Conservation (phyloP, 2,329 filamentous ascomycete genomes). For the Cladosporium sp. region DNA sequence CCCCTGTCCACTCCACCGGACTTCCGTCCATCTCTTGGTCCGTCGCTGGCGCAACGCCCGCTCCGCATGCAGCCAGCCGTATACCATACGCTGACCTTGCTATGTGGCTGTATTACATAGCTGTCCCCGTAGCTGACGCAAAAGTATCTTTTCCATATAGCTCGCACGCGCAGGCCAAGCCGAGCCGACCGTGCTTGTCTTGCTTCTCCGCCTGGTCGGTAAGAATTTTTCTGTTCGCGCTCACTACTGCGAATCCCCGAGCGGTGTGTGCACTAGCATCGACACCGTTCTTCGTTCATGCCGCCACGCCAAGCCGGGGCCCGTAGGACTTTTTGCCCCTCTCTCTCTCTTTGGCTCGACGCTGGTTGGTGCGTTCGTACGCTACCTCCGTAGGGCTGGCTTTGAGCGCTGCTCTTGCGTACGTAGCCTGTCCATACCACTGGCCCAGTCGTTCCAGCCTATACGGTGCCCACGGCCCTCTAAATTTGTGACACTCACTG, state of each 20-base stretch:
- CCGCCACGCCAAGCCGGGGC: background rate
- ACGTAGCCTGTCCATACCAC: background rate
- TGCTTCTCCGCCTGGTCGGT: too few species aligned
- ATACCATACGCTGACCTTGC: background rate
- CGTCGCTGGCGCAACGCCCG: conserved; percentile 2
- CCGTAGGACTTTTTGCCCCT: background rate
- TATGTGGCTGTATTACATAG: background rate
- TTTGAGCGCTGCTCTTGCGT: background rate
- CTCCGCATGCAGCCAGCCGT: background rate
- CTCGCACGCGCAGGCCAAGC: background rate
- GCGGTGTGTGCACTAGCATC: conserved; percentile 1
- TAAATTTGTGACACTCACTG: background rate
- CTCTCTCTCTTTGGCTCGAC: background rate
- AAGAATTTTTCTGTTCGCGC: background rate
- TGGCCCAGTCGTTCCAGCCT: background rate
- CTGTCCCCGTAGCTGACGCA: background rate
- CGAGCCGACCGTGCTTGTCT: too few species aligned
- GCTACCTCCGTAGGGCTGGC: background rate
- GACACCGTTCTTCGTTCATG: background rate
- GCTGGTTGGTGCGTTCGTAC: conserved; percentile 1
- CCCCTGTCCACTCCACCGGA: background rate
- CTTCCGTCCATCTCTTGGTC: background rate
- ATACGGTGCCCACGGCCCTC: background rate
- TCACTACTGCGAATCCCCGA: background rate
- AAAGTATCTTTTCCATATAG: background rate